phyloP scores from a whole-genome alignment of 176 grass and related monocot genomes.

The Luzula sylvatica region DNA sequence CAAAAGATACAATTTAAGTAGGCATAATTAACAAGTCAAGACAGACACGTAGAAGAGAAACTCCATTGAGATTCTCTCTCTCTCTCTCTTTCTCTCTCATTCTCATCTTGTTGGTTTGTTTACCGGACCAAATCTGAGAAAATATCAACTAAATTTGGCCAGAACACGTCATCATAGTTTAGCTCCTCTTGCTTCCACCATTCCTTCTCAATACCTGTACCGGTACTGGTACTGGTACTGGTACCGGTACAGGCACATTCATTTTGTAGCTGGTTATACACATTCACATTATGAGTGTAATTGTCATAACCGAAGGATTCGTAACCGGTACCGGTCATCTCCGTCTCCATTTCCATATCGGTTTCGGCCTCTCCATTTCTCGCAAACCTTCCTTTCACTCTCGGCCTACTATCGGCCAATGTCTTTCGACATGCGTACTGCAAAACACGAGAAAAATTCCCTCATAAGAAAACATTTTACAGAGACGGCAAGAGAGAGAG shows the following conservation, averaged over 20 bases:
- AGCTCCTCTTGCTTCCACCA: constrained; percentile 46
- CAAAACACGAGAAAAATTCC: neutral
- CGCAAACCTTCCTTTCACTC: constrained; percentile 83
- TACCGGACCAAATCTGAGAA: constrained; percentile 18
- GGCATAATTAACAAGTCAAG: constrained; percentile 8
- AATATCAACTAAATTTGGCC: constrained; percentile 54
- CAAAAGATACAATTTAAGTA: neutral
- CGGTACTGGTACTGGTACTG: neutral
- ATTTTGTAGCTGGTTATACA: constrained; percentile 2
- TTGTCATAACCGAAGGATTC: constrained; percentile 26
- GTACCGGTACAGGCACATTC: constrained; percentile 10
- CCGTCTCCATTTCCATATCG: constrained; percentile 41
- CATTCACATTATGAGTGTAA: constrained; percentile 20
- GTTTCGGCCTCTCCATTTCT: constrained; percentile 59
- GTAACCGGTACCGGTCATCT: constrained; percentile 37
- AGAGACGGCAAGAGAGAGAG: too few relatives aligned
- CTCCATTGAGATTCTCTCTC: neutral
- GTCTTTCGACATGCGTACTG: constrained; percentile 97
- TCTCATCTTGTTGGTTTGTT: neutral
- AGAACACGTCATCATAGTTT: constrained; percentile 43
- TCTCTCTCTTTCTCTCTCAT: neutral
- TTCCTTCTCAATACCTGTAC: constrained; percentile 35
- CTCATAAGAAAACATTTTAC: too few relatives aligned
- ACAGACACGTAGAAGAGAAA: constrained; percentile 6
- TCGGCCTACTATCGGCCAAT: constrained; percentile 71